phyloP scores from a whole-genome alignment of 306 rosid genomes.

The Inga oerstediana region DNA sequence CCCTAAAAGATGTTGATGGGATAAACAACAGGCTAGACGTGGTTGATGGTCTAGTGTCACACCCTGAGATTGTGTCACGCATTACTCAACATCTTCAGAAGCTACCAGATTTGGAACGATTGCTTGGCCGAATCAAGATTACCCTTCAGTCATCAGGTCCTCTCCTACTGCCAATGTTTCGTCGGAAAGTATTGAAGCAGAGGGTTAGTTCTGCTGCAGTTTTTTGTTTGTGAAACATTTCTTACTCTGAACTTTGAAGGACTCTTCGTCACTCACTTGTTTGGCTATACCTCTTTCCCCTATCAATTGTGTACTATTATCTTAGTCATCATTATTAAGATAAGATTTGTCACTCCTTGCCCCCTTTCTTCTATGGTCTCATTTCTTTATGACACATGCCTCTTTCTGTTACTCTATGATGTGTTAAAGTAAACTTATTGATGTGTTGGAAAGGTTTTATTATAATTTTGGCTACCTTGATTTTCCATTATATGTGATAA shows the following conservation, averaged over 20 bases:
- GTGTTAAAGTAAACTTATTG: conserved; percentile 10
- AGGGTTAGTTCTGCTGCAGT: conserved; percentile 60
- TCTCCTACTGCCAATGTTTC: conserved; percentile 64
- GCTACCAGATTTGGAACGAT: conserved; percentile 84
- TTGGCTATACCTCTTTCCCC: background rate
- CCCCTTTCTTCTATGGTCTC: background rate
- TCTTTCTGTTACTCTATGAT: background rate
- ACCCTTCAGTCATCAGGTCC: conserved; percentile 70
- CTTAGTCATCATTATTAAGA: background rate
- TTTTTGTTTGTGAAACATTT: conserved; percentile 21
- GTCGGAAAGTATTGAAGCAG: conserved; percentile 76
- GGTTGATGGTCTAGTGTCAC: conserved; percentile 63
- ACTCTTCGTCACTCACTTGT: conserved; percentile 11
- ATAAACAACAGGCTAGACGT: conserved; percentile 82
- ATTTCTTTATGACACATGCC: background rate
- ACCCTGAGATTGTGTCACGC: conserved; percentile 57
- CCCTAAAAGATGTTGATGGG: conserved; percentile 66
- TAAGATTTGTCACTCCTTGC: background rate
- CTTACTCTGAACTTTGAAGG: conserved; percentile 3
- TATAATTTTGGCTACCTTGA: conserved; percentile 7
- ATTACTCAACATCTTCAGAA: conserved; percentile 73
- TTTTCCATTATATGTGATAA: conserved; percentile 15
- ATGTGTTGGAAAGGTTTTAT: background rate
- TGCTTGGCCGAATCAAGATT: conserved; percentile 81
- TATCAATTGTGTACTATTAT: background rate